Evolutionary conservation across 331 rosid species (phyloP), one percentile per base, ranked within the genome.

Genomic region (Spiraea crenata): DNA sequence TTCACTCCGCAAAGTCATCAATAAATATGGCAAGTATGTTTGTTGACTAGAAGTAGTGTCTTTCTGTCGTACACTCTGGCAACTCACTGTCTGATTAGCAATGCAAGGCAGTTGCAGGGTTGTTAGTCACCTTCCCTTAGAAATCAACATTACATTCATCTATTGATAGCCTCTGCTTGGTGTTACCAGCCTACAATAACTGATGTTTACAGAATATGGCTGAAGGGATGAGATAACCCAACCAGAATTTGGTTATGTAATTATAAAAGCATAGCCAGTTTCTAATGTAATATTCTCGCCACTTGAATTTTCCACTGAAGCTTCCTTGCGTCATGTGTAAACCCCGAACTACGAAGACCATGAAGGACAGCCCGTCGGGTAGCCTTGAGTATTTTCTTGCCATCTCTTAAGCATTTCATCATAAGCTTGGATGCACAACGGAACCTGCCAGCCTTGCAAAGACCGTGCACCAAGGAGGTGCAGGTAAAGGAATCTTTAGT

Each of bases 401-500:
- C 95, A 31, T 72, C 55, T 80, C 81, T 84, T 57, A 87, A 38
- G 75, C 90, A 85, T 71, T 81, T 68, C 49, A 84, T 12, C 82
- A 90, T 76, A 72, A 85, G 66, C 75, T 88, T 89, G 34, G 96
- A 85, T 5, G 98, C 97, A 72, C 74, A 68, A 37, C 75, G 81
- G 39, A 77, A 84, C 79, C 85, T 83, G 39, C 88, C 35, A 40
- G 77, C 88, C 86, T 74, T 84, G 85, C 96, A 93, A 84, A 93
- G 98, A 82, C 84, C 87, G 75, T 84, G 83, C 83, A 84, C 89
- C 81, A 88, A 75, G 57, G 88, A 87, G 58, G 89, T 81, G 69
- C 85, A 87, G 3, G 95, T 84, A 74, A 81, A 72, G 31, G 87
- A 77, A 67, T 93, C 98, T 83, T 65, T 89, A 40, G 66, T 82